Evolutionary conservation across 116 monocot genomes (phyloP).

Genomic region (Dioscorea cayenensis): DNA sequence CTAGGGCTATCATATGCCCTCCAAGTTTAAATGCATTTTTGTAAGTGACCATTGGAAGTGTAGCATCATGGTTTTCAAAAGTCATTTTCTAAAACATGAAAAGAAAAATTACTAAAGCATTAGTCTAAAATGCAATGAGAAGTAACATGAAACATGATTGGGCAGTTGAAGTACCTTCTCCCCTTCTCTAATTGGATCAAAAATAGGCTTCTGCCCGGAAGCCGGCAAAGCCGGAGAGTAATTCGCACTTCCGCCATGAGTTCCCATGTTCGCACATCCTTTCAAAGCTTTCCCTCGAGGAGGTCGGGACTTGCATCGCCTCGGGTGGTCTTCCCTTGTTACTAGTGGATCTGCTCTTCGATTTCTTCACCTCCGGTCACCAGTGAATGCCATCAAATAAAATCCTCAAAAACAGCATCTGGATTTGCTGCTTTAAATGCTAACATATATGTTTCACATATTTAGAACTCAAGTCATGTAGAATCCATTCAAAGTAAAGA

Average conservation of each 20-base stretch:
- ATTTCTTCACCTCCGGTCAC: conserved; percentile 63
- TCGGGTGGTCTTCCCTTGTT: conserved; percentile 5
- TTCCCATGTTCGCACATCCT: conserved; percentile 90
- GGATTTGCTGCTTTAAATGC: too few species aligned
- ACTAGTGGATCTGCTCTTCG: conserved; percentile 7
- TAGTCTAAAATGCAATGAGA: not conserved
- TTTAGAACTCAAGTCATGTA: too few species aligned
- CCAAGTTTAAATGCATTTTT: not conserved
- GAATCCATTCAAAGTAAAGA: too few species aligned
- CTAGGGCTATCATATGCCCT: not conserved
- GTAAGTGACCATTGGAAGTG: not conserved
- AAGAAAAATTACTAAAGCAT: not conserved
- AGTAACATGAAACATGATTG: not conserved
- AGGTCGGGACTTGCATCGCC: conserved; percentile 66
- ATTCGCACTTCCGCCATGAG: conserved; percentile 80
- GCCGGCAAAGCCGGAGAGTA: conserved; percentile 62
- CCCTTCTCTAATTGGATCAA: conserved; percentile 84
- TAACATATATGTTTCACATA: too few species aligned
- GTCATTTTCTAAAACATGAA: not conserved
- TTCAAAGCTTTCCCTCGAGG: conserved; percentile 79
- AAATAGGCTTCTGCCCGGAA: conserved; percentile 71
- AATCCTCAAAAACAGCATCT: conserved; percentile 98
- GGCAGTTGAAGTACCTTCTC: not conserved
- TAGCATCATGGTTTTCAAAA: not conserved
- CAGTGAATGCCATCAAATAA: conserved; percentile 97